Evolutionary conservation across 225 moss, liverwort and hornwort genomes (phyloP).

Genomic region (Climacium dendroides): DNA sequence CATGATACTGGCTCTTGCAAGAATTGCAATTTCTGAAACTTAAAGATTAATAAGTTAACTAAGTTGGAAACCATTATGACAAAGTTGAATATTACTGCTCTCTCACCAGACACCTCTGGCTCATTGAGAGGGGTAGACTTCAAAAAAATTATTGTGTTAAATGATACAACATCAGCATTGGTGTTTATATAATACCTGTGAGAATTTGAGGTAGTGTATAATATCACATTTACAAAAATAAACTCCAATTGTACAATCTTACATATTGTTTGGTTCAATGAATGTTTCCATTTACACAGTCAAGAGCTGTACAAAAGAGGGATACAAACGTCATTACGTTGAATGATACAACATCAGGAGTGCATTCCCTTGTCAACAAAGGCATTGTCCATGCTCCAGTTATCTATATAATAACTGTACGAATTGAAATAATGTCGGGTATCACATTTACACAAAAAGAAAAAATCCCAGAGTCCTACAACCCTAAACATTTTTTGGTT

Average conservation of each 20-base stretch:
- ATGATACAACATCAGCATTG: not conserved
- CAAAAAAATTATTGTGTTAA: too few relatives aligned
- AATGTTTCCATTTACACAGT: not conserved
- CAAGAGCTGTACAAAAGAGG: not conserved
- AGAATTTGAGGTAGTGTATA: not conserved
- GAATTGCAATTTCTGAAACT: not conserved
- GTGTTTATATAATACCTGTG: not conserved
- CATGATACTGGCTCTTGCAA: not conserved
- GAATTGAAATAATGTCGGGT: not conserved
- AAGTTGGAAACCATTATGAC: not conserved
- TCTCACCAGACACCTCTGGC: not conserved
- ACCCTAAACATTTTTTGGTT: not conserved
- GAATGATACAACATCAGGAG: not conserved
- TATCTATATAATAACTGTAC: not conserved
- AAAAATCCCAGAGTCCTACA: not conserved
- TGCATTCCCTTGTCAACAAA: not conserved
- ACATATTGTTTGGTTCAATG: too few relatives aligned
- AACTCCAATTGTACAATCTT: not conserved
- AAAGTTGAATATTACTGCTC: not conserved
- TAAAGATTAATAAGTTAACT: too few relatives aligned
- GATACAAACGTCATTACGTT: not conserved
- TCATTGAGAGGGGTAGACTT: not conserved
- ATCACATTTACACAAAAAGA: not conserved
- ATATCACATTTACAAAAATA: not conserved
- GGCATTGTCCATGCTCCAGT: not conserved